Conservation (phyloP, 495 filamentous ascomycete species). For the Stereocaulon alpinum region DNA sequence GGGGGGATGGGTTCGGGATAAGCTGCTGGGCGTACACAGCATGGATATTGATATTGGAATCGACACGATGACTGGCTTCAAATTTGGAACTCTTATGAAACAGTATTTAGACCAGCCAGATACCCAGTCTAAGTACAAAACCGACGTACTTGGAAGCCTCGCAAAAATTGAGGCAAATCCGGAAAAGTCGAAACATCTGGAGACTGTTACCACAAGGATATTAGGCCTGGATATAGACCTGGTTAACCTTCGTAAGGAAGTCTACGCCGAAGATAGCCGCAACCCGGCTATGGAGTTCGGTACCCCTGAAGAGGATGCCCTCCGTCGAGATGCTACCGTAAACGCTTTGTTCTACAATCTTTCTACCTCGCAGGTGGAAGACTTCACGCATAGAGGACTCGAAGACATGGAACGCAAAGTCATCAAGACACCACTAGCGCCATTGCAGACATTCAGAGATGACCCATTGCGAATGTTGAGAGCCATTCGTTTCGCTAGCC, state of each 20-base stretch:
- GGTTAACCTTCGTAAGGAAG: slow-evolving; percentile 89
- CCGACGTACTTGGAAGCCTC: slow-evolving; percentile 40
- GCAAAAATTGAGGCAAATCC: slow-evolving; percentile 82
- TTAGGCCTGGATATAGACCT: slow-evolving; percentile 87
- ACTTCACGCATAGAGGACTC: slow-evolving; percentile 67
- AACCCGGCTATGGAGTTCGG: slow-evolving; percentile 93
- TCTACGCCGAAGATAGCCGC: slow-evolving; percentile 72
- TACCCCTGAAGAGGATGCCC: slow-evolving; percentile 77
- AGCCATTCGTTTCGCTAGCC: slow-evolving; percentile 79
- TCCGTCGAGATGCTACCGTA: slow-evolving; percentile 84
- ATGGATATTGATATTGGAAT: slow-evolving; percentile 94
- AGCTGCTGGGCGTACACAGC: slow-evolving; percentile 68
- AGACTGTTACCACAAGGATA: slow-evolving; percentile 78
- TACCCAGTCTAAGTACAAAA: slow-evolving; percentile 39
- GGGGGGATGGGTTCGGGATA: slow-evolving; percentile 98
- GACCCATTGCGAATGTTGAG: slow-evolving; percentile 87
- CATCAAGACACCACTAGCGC: slow-evolving; percentile 80
- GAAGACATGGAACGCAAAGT: slow-evolving; percentile 59
- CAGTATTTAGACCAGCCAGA: slow-evolving; percentile 42
- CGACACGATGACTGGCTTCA: slow-evolving; percentile 84
- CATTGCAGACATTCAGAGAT: slow-evolving; percentile 87
- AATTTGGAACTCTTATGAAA: slow-evolving; percentile 61
- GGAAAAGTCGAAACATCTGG: slow-evolving; percentile 95
- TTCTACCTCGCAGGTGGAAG: slow-evolving; percentile 63
- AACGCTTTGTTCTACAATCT: slow-evolving; percentile 97